A percentile compares a stretch with the other conserved stretches of the same genome.
phyloP scores from a whole-genome alignment of 768 basidiomycete genomes.

The Xerocomus spinulosus region DNA sequence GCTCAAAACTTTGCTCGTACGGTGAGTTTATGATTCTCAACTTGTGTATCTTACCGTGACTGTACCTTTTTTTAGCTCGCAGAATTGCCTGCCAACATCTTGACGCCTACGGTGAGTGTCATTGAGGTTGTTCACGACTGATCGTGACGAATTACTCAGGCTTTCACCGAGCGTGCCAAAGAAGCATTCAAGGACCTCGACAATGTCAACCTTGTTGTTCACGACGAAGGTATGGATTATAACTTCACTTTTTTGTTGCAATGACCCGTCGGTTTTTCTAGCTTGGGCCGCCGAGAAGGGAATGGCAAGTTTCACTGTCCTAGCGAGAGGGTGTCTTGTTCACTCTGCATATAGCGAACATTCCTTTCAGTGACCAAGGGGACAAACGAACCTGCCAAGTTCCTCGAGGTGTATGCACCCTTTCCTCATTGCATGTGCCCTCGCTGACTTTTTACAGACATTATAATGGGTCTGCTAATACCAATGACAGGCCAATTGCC shows the following conservation, averaged over 20 bases:
- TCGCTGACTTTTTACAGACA: conserved; percentile 41
- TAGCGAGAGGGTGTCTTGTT: background rate
- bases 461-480: conserved; percentile 69
- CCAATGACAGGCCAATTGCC: conserved; percentile 57
- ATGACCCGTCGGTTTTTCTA: conserved; percentile 23
- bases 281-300: conserved; percentile 81
- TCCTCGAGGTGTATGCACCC: conserved; percentile 69
- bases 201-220: conserved; percentile 65
- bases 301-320: conserved; percentile 50
- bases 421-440: background rate
- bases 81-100: conserved; percentile 82
- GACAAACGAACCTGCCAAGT: conserved; percentile 77
- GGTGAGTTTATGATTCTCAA: conserved; percentile 32
- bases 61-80: conserved; percentile 51
- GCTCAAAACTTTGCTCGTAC: conserved; percentile 81
- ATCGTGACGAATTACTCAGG: conserved; percentile 32
- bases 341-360: conserved; percentile 45
- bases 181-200: conserved; percentile 59
- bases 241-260: no score
- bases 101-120: conserved; percentile 69
- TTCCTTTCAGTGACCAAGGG: conserved; percentile 88
- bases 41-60: background rate
- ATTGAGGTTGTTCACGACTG: background rate
- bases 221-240: conserved; percentile 71
- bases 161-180: conserved; percentile 69